Evolutionary conservation across 2,329 filamentous ascomycete species (phyloP), one percentile per base, ranked within the genome.

Genomic region (Plenodomus tracheiphilus): DNA sequence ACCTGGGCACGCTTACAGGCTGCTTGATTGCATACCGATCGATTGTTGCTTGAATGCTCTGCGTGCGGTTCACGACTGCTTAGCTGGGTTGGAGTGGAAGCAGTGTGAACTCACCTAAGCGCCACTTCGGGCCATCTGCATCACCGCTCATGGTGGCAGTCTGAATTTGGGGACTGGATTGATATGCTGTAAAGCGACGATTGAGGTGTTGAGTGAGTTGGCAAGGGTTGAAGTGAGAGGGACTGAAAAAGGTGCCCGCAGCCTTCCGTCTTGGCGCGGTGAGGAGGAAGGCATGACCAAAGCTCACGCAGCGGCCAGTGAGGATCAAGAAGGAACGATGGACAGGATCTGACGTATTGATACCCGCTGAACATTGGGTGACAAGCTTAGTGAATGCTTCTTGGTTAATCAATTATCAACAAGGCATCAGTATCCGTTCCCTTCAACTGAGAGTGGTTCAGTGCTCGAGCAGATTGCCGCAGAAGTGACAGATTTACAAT

Each of bases 1-100:
- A 80, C 67, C 1, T 69, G 75, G 1, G 73, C 74, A 4, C 86
- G 80, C 74, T 91, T 91, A 79, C 91, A 96, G 53, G 84, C 77
- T 4, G 78, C 80, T 66, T 86, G 85, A 50, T 85, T 79, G 74
- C 92, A 96, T 10, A 34, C 30, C 10, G 53, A 37, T 17, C 11
- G 38, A 19, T 41, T 44, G 17, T 11, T 49, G 15, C 36, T 34
- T 11, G 55, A 46, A 36, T 61, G 58, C 15, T 56, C 58, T 59
- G 5, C 1, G 6, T 32, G 28, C n/a, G n/a, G n/a, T n/a, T n/a
- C 1, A n/a, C 2, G 15, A 21, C 45, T 46, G 36, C 35, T 32
- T n/a, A 35, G 11, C 13, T 4, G 9, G 4, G 5, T 2, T 10
- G 2, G 21, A 15, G 36, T 6, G 18, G 35, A 2, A n/a, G 4